Evolutionary conservation across 1,284 basidiomycete species (phyloP), one percentile per base, ranked within the genome.

Genomic region (Sporisorium sorghi): DNA sequence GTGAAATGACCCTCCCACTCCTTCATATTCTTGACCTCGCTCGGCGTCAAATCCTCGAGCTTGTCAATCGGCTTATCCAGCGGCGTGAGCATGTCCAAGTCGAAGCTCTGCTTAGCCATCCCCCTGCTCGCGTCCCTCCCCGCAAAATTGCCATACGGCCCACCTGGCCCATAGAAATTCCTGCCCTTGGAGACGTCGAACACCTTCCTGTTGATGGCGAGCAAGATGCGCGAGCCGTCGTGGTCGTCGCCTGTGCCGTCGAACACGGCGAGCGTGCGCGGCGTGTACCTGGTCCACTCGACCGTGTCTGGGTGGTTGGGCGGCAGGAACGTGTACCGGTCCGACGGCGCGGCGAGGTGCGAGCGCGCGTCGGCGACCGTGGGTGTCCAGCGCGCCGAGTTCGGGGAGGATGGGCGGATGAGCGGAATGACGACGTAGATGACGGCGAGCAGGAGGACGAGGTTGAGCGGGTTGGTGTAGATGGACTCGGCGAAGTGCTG

Each of bases 41-140:
- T 89, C 0, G 87, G 86, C 17, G 88, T 90, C 39, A 97, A 88
- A 81, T 95, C 92, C 1, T 88, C 86, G 8, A 97, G 88, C 76
- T 89, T 90, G 85, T 97, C 94, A 30, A 96, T 86, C 3, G 93
- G 92, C 85, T 93, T 88, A 85, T 95, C 93, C 14, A 94, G 84
- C 0, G 92, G 89, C 0, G 93, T 95, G 68, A 97, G 87, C 91
- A 96, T 94, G 43, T 94, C 94, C 28, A 88, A 50, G 77, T 95
- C 94, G 77, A 97, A 97, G 5, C 93, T 94, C 86, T 97, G 94
- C 85, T 95, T 97, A 9, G 94, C 94, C 94, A 97, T 96, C 12
- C 94, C 94, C 47, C 94, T 87, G 10, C 92, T 94, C 0, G 94
- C 94, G 86, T 97, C 94, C 54, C 93, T 87, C 3, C 94, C 94